Conservation (phyloP, 192 early-diverging fungal genomes). For the Podila epicladia region DNA sequence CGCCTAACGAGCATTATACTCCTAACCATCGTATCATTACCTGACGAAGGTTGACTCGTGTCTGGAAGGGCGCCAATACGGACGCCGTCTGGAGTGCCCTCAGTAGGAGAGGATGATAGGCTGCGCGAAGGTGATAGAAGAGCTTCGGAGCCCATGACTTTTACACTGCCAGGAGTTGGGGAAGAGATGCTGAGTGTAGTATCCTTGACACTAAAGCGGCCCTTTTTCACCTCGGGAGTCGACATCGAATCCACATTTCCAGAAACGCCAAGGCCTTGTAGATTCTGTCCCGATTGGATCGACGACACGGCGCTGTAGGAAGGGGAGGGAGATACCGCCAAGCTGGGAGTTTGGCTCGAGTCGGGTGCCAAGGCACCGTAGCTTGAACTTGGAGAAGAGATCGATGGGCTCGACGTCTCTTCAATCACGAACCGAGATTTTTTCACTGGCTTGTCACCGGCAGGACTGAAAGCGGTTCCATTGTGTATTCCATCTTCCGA, state of each 20-base stretch:
- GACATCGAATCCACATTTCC: conserved; percentile 5
- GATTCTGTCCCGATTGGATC: conserved; percentile 16
- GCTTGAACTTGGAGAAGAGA: conserved; percentile 22
- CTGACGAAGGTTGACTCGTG: conserved; percentile 14
- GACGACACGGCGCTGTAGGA: conserved; percentile 10
- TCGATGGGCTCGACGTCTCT: conserved; percentile 16
- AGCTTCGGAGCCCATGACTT: conserved; percentile 6
- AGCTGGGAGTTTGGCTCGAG: conserved; percentile 9
- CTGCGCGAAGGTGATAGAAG: conserved; percentile 40
- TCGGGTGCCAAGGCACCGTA: conserved; percentile 14
- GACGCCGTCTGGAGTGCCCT: conserved; percentile 30
- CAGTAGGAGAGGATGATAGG: conserved; percentile 35
- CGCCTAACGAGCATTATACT: not conserved
- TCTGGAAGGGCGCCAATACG: conserved; percentile 15
- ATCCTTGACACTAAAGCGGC: conserved; percentile 77
- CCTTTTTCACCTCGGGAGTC: conserved; percentile 67
- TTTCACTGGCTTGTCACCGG: conserved; percentile 34
- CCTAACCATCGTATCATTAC: not conserved
- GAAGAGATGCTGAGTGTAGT: conserved; percentile 29
- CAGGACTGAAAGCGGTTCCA: conserved; percentile 9
- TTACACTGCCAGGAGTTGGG: conserved; percentile 20
- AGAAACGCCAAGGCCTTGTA: conserved; percentile 34
- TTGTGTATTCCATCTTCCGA: conserved; percentile 14
- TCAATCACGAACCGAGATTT: conserved; percentile 59
- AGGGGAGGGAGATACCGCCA: conserved; percentile 13